Percentiles rank a stretch among this genome's conserved stretches.
Evolutionary conservation across 2,329 filamentous ascomycete genomes (phyloP).

Genomic region (Fusarium euwallaceae): DNA sequence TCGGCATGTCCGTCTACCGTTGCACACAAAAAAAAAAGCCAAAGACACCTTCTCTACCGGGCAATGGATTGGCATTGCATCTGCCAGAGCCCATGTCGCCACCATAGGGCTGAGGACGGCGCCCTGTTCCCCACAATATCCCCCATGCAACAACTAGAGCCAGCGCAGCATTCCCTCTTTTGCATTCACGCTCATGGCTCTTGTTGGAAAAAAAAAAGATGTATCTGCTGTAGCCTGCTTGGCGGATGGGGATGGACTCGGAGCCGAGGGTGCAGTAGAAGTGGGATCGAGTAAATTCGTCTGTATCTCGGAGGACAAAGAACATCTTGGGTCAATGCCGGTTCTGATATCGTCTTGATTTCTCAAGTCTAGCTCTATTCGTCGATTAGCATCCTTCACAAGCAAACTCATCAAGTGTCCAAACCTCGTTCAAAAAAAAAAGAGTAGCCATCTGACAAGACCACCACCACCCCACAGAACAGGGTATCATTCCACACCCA

Average conservation of each 20-base stretch:
- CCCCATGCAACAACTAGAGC: background rate
- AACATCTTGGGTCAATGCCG: background rate
- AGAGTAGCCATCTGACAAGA: background rate
- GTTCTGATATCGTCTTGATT: background rate
- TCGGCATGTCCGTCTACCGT: background rate
- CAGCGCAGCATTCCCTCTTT: background rate
- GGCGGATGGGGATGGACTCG: background rate
- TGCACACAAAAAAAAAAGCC: background rate
- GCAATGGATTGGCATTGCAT: conserved; percentile 4
- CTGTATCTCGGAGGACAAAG: background rate
- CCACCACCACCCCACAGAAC: background rate
- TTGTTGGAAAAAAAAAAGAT: background rate
- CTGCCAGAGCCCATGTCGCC: background rate
- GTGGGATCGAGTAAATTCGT: background rate
- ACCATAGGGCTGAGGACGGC: conserved; percentile 13
- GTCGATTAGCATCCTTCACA: background rate
- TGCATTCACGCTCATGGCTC: background rate
- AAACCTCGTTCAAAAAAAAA: background rate
- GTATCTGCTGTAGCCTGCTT: conserved; percentile 8
- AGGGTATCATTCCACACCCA: background rate
- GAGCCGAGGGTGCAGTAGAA: background rate
- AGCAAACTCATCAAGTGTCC: background rate
- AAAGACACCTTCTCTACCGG: background rate
- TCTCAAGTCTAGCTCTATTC: background rate
- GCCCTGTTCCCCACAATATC: conserved; percentile 6